Conservation (phyloP, 108 stramenopile species). For the Fragilaria radians region DNA sequence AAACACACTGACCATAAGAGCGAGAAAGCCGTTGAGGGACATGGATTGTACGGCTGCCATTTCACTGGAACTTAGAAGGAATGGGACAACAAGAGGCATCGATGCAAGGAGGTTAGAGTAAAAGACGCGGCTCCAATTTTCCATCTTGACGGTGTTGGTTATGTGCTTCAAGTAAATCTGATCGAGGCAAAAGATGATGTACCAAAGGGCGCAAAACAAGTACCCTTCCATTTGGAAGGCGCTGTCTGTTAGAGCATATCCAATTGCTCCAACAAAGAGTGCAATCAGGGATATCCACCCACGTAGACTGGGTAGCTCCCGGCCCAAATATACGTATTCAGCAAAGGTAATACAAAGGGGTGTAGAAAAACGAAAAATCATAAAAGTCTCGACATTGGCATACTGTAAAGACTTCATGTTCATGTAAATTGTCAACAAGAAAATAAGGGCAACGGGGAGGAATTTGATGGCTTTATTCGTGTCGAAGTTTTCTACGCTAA, state of each 20-base stretch:
- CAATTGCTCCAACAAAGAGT: slow-evolving; percentile 63
- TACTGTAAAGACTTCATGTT: slow-evolving; percentile 76
- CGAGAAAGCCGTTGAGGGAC: slow-evolving; percentile 16
- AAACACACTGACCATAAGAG: slow-evolving; percentile 39
- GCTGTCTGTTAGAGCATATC: slow-evolving; percentile 66
- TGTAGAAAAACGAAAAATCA: slow-evolving; percentile 79
- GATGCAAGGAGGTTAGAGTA: slow-evolving; percentile 56
- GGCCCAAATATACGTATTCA: slow-evolving; percentile 74
- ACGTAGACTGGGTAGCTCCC: slow-evolving; percentile 70
- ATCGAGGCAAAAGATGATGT: slow-evolving; percentile 47
- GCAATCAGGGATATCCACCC: slow-evolving; percentile 49
- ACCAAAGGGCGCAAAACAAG: slow-evolving; percentile 50
- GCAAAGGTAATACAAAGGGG: slow-evolving; percentile 74
- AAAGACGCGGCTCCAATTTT: slow-evolving; percentile 62
- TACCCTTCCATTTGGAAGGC: slow-evolving; percentile 44
- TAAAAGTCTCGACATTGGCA: slow-evolving; percentile 91
- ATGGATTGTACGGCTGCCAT: slow-evolving; percentile 30
- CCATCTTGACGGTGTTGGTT: slow-evolving; percentile 63
- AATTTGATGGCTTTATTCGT: slow-evolving; percentile 69
- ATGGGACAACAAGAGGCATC: slow-evolving; percentile 42
- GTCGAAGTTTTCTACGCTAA: slow-evolving; percentile 52
- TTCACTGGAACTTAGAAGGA: slow-evolving; percentile 24
- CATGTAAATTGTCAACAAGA: slow-evolving; percentile 66
- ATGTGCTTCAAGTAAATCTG: slow-evolving; percentile 68
- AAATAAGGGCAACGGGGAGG: slow-evolving; percentile 61